These are phyloP conservation scores for Rhodomyrtus psidioides DNA, from an alignment of 441 rosid genomes.

Conservation along the genomic window DNA sequence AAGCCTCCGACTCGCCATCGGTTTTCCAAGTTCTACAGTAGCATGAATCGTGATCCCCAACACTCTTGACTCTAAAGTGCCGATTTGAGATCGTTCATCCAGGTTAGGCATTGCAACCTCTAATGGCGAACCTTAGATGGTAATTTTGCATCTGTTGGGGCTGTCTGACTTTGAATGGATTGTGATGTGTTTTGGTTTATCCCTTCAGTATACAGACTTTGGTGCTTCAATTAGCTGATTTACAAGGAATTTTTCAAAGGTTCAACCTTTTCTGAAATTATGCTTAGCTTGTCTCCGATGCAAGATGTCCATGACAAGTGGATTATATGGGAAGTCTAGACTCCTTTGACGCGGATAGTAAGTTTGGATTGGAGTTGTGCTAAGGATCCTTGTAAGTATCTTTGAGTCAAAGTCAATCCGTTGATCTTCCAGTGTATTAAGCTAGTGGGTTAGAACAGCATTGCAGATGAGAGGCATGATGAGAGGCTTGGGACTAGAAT, in stretches of 20 bases:
- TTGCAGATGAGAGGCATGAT: not conserved
- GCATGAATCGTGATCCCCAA: slow-evolving; percentile 8
- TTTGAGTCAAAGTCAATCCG: not conserved
- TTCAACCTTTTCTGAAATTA: not conserved
- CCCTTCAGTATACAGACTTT: not conserved
- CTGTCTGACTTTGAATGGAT: not conserved
- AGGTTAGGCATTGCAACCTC: not conserved
- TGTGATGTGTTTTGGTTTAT: not conserved
- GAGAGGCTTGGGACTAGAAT: not conserved
- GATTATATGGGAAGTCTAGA: not conserved
- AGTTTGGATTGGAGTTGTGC: not conserved
- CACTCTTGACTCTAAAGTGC: not conserved
- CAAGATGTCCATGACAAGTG: not conserved
- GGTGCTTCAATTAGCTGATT: not conserved
- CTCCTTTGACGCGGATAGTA: not conserved
- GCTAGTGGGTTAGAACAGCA: not conserved
- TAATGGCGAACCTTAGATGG: not conserved
- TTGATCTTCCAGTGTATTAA: not conserved
- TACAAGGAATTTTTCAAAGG: not conserved
- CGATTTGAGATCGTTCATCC: not conserved
- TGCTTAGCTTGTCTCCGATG: not conserved
- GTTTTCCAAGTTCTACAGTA: slow-evolving; percentile 40
- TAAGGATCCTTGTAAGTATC: not conserved
- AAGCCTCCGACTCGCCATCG: slow-evolving; percentile 39
- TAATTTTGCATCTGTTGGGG: not conserved